phyloP scores from a whole-genome alignment of 2,329 filamentous ascomycete species.

The Sporothrix variecibatus region DNA sequence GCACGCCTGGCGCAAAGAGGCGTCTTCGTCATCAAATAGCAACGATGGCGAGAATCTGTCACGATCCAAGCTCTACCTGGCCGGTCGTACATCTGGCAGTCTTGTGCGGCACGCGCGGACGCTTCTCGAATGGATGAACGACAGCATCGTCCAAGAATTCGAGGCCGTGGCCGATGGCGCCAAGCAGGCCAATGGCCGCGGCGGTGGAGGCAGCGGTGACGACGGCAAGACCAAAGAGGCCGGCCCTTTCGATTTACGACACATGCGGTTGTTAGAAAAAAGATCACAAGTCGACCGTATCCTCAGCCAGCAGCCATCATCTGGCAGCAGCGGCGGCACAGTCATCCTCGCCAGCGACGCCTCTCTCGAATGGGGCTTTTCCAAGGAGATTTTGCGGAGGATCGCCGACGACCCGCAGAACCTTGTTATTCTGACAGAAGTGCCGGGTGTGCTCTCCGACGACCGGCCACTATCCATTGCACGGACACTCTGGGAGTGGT shows the following conservation, averaged over 20 bases:
- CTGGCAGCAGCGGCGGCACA: conserved; percentile 53
- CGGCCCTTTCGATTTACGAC: conserved; percentile 87
- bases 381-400: conserved; percentile 72
- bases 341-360: conserved; percentile 91
- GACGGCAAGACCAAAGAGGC: conserved; percentile 55
- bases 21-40: conserved; percentile 29
- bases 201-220: conserved; percentile 52
- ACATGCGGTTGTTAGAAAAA: conserved; percentile 79
- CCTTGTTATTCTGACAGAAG: conserved; percentile 83
- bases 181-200: conserved; percentile 49
- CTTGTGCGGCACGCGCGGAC: conserved; percentile 90
- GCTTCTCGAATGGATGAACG: conserved; percentile 99
- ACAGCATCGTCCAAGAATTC: conserved; percentile 88
- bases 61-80: conserved; percentile 71
- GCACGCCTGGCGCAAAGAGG: conserved; percentile 79
- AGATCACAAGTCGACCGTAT: conserved; percentile 77
- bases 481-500: conserved; percentile 77
- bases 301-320: conserved; percentile 46
- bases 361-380: conserved; percentile 93
- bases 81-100: conserved; percentile 81
- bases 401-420: conserved; percentile 79
- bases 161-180: conserved; percentile 65
- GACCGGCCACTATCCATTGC: conserved; percentile 63
- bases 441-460: conserved; percentile 51
- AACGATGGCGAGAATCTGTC: conserved; percentile 52